Conservation (phyloP, 257 asterid genomes). For the Fraxinus pennsylvanica region DNA sequence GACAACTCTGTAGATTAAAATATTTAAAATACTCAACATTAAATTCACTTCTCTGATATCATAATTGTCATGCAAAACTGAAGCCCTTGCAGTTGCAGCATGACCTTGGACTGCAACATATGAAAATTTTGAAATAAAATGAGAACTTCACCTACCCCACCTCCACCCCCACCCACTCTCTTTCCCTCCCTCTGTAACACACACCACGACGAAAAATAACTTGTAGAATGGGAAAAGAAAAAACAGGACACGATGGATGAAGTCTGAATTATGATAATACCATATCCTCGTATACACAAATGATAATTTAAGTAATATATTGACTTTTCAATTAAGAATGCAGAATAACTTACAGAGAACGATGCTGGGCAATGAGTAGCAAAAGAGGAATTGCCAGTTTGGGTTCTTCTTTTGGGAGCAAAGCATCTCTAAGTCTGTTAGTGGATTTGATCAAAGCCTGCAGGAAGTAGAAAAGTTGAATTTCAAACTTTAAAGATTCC, state of each 20-base stretch:
- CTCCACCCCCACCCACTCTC: neutral
- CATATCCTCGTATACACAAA: neutral
- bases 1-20: slow-evolving; percentile 70
- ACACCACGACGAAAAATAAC: neutral
- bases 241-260: neutral
- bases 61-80: neutral
- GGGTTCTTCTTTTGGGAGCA: slow-evolving; percentile 89
- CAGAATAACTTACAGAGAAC: slow-evolving; percentile 70
- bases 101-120: neutral
- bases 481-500: slow-evolving; percentile 7
- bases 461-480: slow-evolving; percentile 24
- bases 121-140: neutral
- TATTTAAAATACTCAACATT: slow-evolving; percentile 7
- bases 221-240: neutral
- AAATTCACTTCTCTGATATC: slow-evolving; percentile 1
- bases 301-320: neutral
- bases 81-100: neutral
- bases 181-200: neutral
- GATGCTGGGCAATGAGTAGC: slow-evolving; percentile 93
- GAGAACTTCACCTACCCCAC: neutral
- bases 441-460: slow-evolving; percentile 97
- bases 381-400: slow-evolving; percentile 91
- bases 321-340: neutral
- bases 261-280: neutral
- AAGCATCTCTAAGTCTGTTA: slow-evolving; percentile 87